Evolutionary conservation across 2,329 filamentous ascomycete genomes (phyloP), one percentile per base, ranked within the genome.

Genomic region (Chrysoporthe puriensis): DNA sequence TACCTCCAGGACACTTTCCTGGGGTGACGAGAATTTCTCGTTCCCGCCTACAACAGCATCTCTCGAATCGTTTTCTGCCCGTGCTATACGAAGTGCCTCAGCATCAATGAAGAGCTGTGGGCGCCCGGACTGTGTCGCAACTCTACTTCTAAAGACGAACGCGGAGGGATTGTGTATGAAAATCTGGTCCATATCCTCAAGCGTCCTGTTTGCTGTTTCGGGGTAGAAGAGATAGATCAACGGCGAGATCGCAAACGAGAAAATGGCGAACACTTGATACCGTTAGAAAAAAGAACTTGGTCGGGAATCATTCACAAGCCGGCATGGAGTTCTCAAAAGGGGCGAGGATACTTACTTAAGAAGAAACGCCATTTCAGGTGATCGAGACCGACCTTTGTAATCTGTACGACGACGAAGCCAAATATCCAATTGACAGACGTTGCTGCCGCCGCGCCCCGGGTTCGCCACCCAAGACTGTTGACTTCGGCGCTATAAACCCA

Each of bases 221-320:
- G 82, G 83, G 66, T 85, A 85, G 57, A 86, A 78, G 67, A 83
- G 77, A 72, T 82, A 85, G 5, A 84, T 80, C 50, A 80, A 70
- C 14, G 78, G 78, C 43, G 78, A 73, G 67, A 76, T 79, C 18
- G 73, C 71, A 72, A 75, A 78, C 69, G 76, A 79, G 60, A 79
- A 74, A 62, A 68, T 64, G 3, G 68, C 65, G 63, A 72, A 73
- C 46, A 73, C 72, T 72, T 13, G 4, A 36, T 26, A 48, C 4
- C 18, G 26, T 54, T 32, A 13, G 18, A 32, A 18, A 42, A 42
- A 16, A 58, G 16, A 7, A 58, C n/a, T 21, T 7, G 7, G 16
- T 34, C 21, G 50, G 14, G 26, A 7, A 3, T 32, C 26, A 54
- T 26, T 11, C 48, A 9, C 6, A 13, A 21, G 46, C 18, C 44